phyloP scores from a whole-genome alignment of 2,329 filamentous ascomycete species.

The Pyrenochaeta sp. region DNA sequence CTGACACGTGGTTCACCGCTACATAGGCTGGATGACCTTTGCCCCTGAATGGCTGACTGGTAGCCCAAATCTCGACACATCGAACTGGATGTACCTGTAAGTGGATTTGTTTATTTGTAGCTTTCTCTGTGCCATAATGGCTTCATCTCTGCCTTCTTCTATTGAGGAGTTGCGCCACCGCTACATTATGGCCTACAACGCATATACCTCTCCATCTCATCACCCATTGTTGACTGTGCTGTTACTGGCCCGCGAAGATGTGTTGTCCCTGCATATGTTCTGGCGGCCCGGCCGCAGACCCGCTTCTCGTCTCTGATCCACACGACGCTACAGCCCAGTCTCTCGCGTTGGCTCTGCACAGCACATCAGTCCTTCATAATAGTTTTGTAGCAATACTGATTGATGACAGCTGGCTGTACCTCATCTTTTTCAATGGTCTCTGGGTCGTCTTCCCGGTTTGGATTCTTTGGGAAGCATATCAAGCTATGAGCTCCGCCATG shows the following conservation, averaged over 20 bases:
- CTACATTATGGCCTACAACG: not conserved
- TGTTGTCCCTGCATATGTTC: constrained; percentile 26
- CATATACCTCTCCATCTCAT: not conserved
- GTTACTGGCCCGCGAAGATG: constrained; percentile 12
- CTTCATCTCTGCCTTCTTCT: not conserved
- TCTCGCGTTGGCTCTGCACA: not conserved
- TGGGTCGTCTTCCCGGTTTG: constrained; percentile 69
- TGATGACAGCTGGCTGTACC: constrained; percentile 63
- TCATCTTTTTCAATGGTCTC: constrained; percentile 70
- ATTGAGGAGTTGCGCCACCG: not conserved
- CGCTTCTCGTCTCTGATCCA: constrained; percentile 19
- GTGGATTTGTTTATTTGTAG: constrained; percentile 21
- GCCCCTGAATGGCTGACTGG: constrained; percentile 71
- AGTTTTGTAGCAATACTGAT: not conserved
- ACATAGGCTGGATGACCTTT: constrained; percentile 69
- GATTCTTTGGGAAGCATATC: constrained; percentile 63
- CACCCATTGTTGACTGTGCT: not conserved
- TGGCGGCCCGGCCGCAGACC: constrained; percentile 21
- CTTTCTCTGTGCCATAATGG: not conserved
- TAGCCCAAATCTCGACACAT: constrained; percentile 64
- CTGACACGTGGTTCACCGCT: constrained; percentile 51
- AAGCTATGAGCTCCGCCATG: constrained; percentile 53
- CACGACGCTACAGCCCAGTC: not conserved
- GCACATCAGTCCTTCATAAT: not conserved
- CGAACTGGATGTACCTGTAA: constrained; percentile 67